Evolutionary conservation across 176 grass and related monocot genomes (phyloP), one percentile per base, ranked within the genome.

Genomic region (Musa schizocarpa): DNA sequence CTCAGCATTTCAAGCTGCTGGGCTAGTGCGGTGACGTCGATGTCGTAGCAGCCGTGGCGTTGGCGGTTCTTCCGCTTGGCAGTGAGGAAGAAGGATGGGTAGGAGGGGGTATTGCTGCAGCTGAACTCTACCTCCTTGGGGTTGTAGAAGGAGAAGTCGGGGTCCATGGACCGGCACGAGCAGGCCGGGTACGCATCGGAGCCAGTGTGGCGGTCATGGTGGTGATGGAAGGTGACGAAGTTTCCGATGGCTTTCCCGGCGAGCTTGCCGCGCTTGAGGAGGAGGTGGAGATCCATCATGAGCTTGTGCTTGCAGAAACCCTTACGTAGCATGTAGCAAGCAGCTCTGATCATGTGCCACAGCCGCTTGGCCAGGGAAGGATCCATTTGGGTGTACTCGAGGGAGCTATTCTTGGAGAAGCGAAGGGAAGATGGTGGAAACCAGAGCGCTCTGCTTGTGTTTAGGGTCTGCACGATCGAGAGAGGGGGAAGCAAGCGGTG

Each of bases 121-220:
- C 94, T 98, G 90, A 93, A 98, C 82, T 93, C 84, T 0, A 98
- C 84, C 79, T 93, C 94, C 56, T 84, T 79, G 1, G 88, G 86
- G 0, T 67, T 74, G 80, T 89, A 88, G 53, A 88, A 87, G 55
- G 87, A 80, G 1, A 76, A 16, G 48, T 71, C 53, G 0, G 87
- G 78, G 68, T 98, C 84, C 94, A 98, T 85, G 71, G 85, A 82
- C 21, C 80, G 82, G 80, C 94, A 93, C 22, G 90, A 85, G 0
- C 86, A 54, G 65, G 58, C 14, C 52, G 71, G 27, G 55, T 26
- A 19, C 8, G 34, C 70, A 20, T 74, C 74, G 43, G 74, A 9
- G 9, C 21, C 63, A 12, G 26, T 65, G 17, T 8, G 13, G 57
- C 4, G 17, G 16, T 43, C 16, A 16, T 79, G 53, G 25, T 78